Conservation (phyloP, 257 asterid genomes). For the Jacaranda mimosifolia region DNA sequence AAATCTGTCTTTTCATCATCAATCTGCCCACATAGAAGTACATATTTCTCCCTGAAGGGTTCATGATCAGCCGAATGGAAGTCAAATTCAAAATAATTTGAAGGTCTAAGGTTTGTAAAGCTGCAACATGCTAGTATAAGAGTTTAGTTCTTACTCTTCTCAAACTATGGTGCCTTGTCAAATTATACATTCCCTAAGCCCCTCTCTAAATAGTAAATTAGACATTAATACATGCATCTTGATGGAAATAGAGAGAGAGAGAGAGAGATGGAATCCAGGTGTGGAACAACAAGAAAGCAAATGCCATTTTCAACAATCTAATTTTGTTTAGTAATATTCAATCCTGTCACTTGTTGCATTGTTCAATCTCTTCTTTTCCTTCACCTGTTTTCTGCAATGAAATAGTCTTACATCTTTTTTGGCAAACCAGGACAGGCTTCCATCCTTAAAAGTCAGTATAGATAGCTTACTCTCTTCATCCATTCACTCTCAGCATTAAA, state of each 20-base stretch:
- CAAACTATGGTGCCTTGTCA: conserved; percentile 14
- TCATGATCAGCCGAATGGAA: conserved; percentile 39
- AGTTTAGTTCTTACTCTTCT: conserved; percentile 27
- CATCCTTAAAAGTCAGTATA: background rate
- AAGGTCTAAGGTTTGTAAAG: background rate
- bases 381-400: conserved; percentile 26
- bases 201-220: conserved; percentile 6
- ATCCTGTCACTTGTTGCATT: background rate
- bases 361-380: conserved; percentile 14
- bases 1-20: conserved; percentile 78
- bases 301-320: conserved; percentile 8
- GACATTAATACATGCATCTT: conserved; percentile 8
- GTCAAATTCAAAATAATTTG: conserved; percentile 33
- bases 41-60: conserved; percentile 90
- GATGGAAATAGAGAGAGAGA: background rate
- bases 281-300: conserved; percentile 25
- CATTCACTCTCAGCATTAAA: conserved; percentile 12
- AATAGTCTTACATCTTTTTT: conserved; percentile 20
- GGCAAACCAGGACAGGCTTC: conserved; percentile 7
- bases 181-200: conserved; percentile 7
- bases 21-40: conserved; percentile 84
- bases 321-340: background rate
- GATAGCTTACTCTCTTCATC: conserved; percentile 13
- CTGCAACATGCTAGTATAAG: conserved; percentile 29
- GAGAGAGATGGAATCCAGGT: background rate